Conservation (phyloP, 2,329 filamentous ascomycete genomes). For the Fusarium sp. region DNA sequence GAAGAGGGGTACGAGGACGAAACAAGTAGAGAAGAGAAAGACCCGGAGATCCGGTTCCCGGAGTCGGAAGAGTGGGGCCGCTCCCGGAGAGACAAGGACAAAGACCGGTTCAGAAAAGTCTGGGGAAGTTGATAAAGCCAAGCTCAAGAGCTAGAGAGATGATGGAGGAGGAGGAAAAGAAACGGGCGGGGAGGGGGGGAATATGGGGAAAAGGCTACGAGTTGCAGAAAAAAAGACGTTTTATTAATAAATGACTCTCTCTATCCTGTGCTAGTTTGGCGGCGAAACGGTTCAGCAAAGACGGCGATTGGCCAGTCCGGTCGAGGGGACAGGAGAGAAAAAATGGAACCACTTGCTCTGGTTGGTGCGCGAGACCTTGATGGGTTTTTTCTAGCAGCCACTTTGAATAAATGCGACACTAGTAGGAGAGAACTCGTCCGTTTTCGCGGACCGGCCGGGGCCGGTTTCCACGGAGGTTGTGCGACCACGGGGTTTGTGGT, state of each 20-base stretch:
- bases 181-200: background rate
- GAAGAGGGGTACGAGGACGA: slow-evolving; percentile 6
- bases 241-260: slow-evolving; percentile 37
- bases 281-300: slow-evolving; percentile 39
- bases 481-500: slow-evolving; percentile 8
- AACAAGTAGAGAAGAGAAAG: slow-evolving; percentile 12
- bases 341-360: slow-evolving; percentile 30
- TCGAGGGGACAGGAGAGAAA: slow-evolving; percentile 37
- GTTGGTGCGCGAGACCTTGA: slow-evolving; percentile 23
- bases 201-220: slow-evolving; percentile 13
- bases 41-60: slow-evolving; percentile 31
- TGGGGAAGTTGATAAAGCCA: slow-evolving; percentile 18
- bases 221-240: slow-evolving; percentile 9
- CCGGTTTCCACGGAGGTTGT: slow-evolving; percentile 10
- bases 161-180: slow-evolving; percentile 13
- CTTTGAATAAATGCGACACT: background rate
- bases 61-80: slow-evolving; percentile 39
- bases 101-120: slow-evolving; percentile 1
- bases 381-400: slow-evolving; percentile 19
- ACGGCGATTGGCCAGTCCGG: slow-evolving; percentile 43
- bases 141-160: slow-evolving; percentile 11
- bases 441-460: slow-evolving; percentile 21
- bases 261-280: slow-evolving; percentile 29
- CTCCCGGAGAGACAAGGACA: slow-evolving; percentile 22
- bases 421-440: slow-evolving; percentile 17